Evolutionary conservation across 768 basidiomycete genomes (phyloP).

Genomic region (Asterophora lycoperdoides): DNA sequence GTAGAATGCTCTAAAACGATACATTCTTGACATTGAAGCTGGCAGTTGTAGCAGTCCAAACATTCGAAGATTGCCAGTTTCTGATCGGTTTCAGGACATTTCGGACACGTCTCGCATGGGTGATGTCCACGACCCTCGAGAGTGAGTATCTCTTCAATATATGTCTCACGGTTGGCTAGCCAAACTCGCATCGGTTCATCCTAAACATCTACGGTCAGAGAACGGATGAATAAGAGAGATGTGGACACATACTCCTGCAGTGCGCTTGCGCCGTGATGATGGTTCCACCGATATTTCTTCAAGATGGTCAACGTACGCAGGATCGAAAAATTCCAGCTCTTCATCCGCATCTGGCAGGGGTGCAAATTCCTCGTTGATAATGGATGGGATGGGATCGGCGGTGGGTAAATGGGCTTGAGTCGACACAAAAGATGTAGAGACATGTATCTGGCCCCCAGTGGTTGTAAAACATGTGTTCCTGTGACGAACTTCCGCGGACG

Average conservation of each 20-base stretch:
- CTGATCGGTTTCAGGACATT: not conserved
- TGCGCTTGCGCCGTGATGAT: not conserved
- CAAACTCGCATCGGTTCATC: conserved; percentile 9
- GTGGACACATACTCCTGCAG: conserved; percentile 6
- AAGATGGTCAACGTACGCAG: conserved; percentile 3
- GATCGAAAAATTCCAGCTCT: conserved; percentile 1
- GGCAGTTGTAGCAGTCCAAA: conserved; percentile 1
- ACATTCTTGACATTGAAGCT: conserved; percentile 6
- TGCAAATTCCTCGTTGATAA: not conserved
- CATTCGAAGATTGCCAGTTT: conserved; percentile 4
- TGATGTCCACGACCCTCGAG: conserved; percentile 8
- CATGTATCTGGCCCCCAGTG: not conserved
- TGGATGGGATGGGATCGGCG: too few relatives aligned
- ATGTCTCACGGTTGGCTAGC: conserved; percentile 6
- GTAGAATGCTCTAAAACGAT: not conserved
- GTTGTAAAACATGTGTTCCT: not conserved
- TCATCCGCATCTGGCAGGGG: not conserved
- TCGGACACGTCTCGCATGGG: not conserved
- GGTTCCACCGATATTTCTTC: not conserved
- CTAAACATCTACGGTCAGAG: not conserved
- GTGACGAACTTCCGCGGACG: not conserved
- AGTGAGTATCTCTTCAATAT: conserved; percentile 12
- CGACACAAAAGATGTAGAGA: conserved; percentile 2
- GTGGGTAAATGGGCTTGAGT: not conserved
- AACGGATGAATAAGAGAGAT: not conserved